phyloP scores from a whole-genome alignment of 1,284 basidiomycete species.

The Puccinia novopanici region DNA sequence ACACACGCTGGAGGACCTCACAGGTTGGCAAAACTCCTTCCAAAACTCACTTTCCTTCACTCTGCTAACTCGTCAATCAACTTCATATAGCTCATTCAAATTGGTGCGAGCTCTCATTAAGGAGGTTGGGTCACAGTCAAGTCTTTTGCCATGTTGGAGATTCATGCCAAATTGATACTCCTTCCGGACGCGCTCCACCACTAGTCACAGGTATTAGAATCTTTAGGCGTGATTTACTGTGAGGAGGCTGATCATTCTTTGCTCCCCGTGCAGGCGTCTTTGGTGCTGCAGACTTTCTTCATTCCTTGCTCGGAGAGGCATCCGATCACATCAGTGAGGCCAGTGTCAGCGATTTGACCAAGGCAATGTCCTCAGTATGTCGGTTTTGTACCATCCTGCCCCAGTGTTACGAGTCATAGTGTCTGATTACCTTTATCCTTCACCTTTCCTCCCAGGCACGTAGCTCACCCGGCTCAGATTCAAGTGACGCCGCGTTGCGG shows the following conservation, averaged over 20 bases:
- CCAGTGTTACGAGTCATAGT: background rate
- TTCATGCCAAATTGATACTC: conserved; percentile 73
- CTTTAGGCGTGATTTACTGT: background rate
- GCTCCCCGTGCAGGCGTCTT: conserved; percentile 36
- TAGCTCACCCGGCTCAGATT: conserved; percentile 46
- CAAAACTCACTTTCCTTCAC: background rate
- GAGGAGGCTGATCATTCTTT: conserved; percentile 15
- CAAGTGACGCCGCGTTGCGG: conserved; percentile 54
- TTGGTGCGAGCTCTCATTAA: conserved; percentile 63
- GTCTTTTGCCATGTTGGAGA: conserved; percentile 89
- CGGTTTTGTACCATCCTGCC: background rate
- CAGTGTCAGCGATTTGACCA: conserved; percentile 83
- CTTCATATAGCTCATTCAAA: conserved; percentile 54
- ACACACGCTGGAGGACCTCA: conserved; percentile 49
- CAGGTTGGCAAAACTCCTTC: conserved; percentile 33
- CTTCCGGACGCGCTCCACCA: conserved; percentile 76
- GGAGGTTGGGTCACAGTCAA: conserved; percentile 71
- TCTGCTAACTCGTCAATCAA: background rate
- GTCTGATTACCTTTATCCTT: background rate
- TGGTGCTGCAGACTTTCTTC: conserved; percentile 51
- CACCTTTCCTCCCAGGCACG: conserved; percentile 52
- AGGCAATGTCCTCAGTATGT: conserved; percentile 68
- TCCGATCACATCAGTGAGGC: conserved; percentile 67
- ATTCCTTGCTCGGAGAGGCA: conserved; percentile 63
- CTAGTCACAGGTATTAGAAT: conserved; percentile 77